Evolutionary conservation across 2,329 filamentous ascomycete genomes (phyloP), one percentile per base, ranked within the genome.

Genomic region (Massarina eburnea): DNA sequence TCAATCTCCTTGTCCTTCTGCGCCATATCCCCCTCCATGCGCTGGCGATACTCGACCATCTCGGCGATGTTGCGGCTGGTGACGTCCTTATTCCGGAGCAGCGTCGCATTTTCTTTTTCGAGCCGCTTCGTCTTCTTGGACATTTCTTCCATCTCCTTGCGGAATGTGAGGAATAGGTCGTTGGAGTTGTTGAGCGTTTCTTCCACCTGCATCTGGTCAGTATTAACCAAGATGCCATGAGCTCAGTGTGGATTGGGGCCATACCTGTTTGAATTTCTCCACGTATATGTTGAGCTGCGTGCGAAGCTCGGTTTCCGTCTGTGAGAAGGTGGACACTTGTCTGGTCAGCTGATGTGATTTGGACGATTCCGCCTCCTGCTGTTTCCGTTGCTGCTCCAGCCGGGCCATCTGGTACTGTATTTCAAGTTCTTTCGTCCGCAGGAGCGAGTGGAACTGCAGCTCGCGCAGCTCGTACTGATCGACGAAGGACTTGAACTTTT

Each of bases 111-210:
- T 66, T 99, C 94, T 73, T 96, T 96, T 71, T 99, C 94, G 42
- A 99, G 78, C 20, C 91, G 86, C 73, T 96, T 96, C 5, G 92
- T 96, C 76, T 97, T 97, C 76, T 96, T 96, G 1, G 91, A 96
- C 91, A 97, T 97, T 66, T 97, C 94, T 73, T 97, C 94, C 91
- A 97, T 97, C 73, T 97, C 94, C 75, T 96, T 96, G 43, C 92
- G 84, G 73, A 97, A 97, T 1, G 94, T 96, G 57, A 96, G 77
- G 72, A 97, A 97, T 43, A 97, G 78, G 68, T 97, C 94, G 75
- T 97, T 97, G 72, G 90, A 96, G 69, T 96, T 97, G 74, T 96
- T 97, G 41, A 97, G 81, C 29, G 92, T 97, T 73, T 97, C 94
- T 80, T 97, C 92, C 68, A 97, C 92, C 92, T 97, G 77, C 73